phyloP scores from a whole-genome alignment of 140 eudicot genomes.

The Flaveria floridana region DNA sequence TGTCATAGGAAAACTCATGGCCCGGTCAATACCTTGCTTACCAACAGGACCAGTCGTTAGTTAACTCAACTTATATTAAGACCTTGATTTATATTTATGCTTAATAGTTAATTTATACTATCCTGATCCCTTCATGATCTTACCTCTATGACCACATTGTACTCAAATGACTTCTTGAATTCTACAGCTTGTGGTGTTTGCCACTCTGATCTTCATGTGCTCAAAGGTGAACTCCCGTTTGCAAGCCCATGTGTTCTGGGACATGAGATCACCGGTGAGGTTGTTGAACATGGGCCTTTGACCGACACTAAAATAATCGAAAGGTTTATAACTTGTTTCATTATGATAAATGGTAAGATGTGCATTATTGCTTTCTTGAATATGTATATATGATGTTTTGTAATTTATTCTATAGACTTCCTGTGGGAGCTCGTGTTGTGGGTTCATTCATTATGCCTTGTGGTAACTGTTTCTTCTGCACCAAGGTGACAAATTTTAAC shows the following conservation, averaged over 20 bases:
- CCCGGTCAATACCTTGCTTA: background rate
- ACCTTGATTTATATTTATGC: too few species aligned
- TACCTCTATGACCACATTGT: background rate
- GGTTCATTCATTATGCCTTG: constrained; percentile 99
- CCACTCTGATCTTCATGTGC: constrained; percentile 92
- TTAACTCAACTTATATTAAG: too few species aligned
- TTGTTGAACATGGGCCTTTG: constrained; percentile 84
- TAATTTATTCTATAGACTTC: constrained; percentile 55
- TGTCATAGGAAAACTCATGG: background rate
- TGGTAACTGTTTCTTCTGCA: constrained; percentile 88
- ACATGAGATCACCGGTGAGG: constrained; percentile 98
- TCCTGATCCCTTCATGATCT: too few species aligned
- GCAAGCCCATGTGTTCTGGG: constrained; percentile 90
- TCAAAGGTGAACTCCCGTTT: constrained; percentile 93
- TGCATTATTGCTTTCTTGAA: background rate
- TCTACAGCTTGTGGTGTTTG: constrained; percentile 96
- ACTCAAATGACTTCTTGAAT: background rate
- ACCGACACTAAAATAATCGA: constrained; percentile 65
- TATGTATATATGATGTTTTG: constrained; percentile 16
- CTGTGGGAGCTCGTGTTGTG: constrained; percentile 81
- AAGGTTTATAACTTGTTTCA: constrained; percentile 49
- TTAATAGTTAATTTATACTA: too few species aligned
- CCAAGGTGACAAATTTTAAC: constrained; percentile 53
- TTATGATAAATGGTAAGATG: background rate
- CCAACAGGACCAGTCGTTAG: too few species aligned